Evolutionary conservation across 306 rosid species (phyloP).

Genomic region (Carpinus fangiana): DNA sequence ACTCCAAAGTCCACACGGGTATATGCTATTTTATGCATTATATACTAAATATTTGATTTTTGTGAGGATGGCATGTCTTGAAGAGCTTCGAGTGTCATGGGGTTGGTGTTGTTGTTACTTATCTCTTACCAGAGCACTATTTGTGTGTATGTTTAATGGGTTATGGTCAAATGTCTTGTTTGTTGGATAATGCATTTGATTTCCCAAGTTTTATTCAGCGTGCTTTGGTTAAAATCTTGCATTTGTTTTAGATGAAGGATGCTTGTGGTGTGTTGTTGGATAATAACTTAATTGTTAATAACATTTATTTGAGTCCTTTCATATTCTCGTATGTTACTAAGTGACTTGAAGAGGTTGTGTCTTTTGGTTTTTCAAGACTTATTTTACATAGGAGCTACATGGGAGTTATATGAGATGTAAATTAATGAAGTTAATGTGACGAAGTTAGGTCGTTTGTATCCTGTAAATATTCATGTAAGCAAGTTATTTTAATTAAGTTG

Average conservation of each 20-base stretch:
- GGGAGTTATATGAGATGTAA: too few species aligned
- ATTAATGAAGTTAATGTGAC: too few species aligned
- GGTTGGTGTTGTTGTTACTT: neutral
- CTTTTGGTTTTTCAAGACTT: too few species aligned
- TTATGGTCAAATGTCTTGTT: neutral
- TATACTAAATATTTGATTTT: neutral
- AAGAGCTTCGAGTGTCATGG: neutral
- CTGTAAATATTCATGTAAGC: too few species aligned
- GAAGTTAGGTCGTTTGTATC: too few species aligned
- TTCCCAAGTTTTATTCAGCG: neutral
- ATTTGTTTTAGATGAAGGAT: neutral
- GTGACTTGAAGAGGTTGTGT: too few species aligned
- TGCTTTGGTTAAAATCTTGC: neutral
- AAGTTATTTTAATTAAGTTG: too few species aligned
- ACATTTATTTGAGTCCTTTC: too few species aligned
- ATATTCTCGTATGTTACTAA: too few species aligned
- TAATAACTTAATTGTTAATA: too few species aligned
- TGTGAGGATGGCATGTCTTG: neutral
- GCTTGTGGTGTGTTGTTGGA: neutral
- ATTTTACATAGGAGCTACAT: too few species aligned
- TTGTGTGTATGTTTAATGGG: neutral
- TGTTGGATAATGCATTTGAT: neutral
- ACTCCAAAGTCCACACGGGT: constrained; percentile 43
- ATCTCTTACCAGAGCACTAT: neutral
- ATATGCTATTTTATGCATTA: constrained; percentile 1